Base-by-base conservation (phyloP, 768 basidiomycete genomes). In the Steccherinum ochraceum region DNA sequence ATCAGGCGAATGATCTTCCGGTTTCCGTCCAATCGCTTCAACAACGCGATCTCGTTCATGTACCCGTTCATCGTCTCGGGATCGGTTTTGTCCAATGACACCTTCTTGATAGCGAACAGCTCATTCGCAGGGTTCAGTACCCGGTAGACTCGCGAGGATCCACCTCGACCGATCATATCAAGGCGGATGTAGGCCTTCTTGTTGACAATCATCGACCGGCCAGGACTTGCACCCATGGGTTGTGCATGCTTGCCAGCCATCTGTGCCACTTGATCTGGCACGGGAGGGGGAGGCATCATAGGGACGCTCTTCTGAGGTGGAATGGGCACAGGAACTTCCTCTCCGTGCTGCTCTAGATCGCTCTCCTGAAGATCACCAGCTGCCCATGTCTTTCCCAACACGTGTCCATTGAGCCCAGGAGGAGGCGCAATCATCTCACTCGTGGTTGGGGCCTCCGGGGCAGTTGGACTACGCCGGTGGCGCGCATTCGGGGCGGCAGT, bases 21-120 rank as follows among this genome's bases (percentile, higher is more conserved):
- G 65, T 97, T 95, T 24, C 95, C 96, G 27, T 85, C 83, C n/a
- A 99, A 74, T n/a, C 93, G 83, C 62, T 92, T 91, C 30, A 99
- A 76, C 45, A 99, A 72, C 11, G 85, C 82, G 52, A 98, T 97
- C 73, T 99, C 95, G 65, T 97, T 97, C 80, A 92, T 88, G 68
- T 95, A 99, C 12, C 91, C 87, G 53, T 76, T 81, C 72, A 95
- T 86, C 18, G 92, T 90, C 56, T 96, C 93, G 2, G 81, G 66
- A 57, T 98, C 95, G 4, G 87, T 86, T 63, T 86, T 85, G 65
- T 95, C 92, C 19, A 98, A 74, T 13, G 88, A 81, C 30, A 98
- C 94, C 49, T 88, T 84, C 66, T 99, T 99, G 64, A 99, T 78
- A 10, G 95, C 95, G 60, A 80, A 92, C 27, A 98, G 74, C 61